Conservation (phyloP, 192 early-diverging fungal genomes). For the Podila epicladia region DNA sequence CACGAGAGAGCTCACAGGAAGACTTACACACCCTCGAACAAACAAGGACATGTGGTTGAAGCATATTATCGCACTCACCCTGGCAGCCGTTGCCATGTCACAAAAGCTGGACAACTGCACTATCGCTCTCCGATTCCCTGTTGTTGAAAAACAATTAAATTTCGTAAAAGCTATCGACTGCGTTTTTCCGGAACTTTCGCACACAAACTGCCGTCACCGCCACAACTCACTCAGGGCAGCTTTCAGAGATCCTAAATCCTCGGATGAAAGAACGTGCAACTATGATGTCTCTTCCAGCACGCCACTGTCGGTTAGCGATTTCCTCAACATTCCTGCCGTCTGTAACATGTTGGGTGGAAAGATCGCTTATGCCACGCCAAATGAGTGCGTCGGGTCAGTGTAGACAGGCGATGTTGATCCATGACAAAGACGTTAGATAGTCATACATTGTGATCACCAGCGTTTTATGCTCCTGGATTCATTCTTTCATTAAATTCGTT, state of each 20-base stretch:
- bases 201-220: not conserved
- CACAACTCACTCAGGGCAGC: conserved; percentile 1
- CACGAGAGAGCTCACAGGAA: too few species aligned
- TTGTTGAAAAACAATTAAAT: not conserved
- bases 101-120: conserved; percentile 2
- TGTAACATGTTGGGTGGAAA: conserved; percentile 4
- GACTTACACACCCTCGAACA: not conserved
- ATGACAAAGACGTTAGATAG: not conserved
- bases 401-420: not conserved
- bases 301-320: not conserved
- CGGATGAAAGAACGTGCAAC: not conserved
- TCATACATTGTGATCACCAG: not conserved
- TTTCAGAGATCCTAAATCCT: not conserved
- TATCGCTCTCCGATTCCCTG: not conserved
- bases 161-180: not conserved
- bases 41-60: conserved; percentile 1
- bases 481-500: not conserved
- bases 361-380: not conserved
- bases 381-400: not conserved
- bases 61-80: not conserved
- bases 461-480: not conserved
- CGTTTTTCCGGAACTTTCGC: not conserved
- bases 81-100: not conserved
- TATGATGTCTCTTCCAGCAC: not conserved
- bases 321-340: conserved; percentile 9